phyloP scores from a whole-genome alignment of 1,284 basidiomycete species.

The Rhodotorula sp. region DNA sequence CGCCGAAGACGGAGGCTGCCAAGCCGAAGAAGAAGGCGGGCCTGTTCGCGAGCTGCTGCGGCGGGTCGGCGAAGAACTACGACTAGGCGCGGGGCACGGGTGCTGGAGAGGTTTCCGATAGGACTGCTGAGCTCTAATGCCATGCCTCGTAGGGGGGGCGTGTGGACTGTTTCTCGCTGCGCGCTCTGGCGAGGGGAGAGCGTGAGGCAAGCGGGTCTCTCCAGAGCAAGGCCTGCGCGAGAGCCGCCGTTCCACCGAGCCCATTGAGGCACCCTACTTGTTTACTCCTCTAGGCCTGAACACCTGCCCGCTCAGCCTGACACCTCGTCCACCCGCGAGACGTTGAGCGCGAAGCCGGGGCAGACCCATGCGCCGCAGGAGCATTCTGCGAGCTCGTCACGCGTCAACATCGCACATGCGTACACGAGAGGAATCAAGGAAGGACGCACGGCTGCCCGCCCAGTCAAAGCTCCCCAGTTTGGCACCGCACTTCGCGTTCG shows the following conservation, averaged over 20 bases:
- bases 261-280: too few relatives aligned
- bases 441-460: slow-evolving; percentile 68
- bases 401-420: neutral
- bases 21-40: slow-evolving; percentile 37
- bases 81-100: slow-evolving; percentile 2
- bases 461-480: slow-evolving; percentile 97
- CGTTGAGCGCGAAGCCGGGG: slow-evolving; percentile 45
- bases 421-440: neutral
- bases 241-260: too few relatives aligned
- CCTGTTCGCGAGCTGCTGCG: slow-evolving; percentile 34
- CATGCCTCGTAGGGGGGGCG: too few relatives aligned
- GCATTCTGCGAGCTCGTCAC: slow-evolving; percentile 29
- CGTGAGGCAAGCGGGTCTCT: too few relatives aligned
- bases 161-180: too few relatives aligned
- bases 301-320: neutral
- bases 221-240: too few relatives aligned
- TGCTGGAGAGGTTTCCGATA: too few relatives aligned
- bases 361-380: slow-evolving; percentile 47
- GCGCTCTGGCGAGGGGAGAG: too few relatives aligned
- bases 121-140: too few relatives aligned
- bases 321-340: slow-evolving; percentile 44
- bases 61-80: slow-evolving; percentile 31
- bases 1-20: neutral
- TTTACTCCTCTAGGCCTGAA: too few relatives aligned
- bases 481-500: slow-evolving; percentile 80